Conservation (phyloP, 352 stramenopile species). For the Phytophthora pinifolia region DNA sequence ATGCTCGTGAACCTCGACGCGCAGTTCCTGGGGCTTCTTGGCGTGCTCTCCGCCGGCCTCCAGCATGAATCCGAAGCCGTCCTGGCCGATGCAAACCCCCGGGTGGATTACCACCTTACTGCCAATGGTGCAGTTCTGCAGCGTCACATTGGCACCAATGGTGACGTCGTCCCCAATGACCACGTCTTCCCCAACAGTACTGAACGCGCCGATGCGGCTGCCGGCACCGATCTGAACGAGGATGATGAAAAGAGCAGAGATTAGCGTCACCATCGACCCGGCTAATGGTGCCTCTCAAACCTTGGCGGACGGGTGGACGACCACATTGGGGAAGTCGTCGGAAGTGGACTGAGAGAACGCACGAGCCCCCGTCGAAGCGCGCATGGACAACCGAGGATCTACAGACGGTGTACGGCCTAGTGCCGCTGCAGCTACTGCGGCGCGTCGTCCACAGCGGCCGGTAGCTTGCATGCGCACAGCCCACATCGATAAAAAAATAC, state of each 20-base stretch:
- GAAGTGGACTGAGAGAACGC: no score
- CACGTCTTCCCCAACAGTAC: constrained; percentile 57
- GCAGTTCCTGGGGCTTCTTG: constrained; percentile 83
- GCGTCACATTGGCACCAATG: constrained; percentile 57
- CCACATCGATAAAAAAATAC: not conserved
- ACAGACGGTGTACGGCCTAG: not conserved
- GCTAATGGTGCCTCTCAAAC: constrained; percentile 8
- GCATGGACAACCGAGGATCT: not conserved
- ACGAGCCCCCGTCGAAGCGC: not conserved
- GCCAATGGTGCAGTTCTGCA: constrained; percentile 73
- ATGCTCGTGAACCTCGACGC: constrained; percentile 76
- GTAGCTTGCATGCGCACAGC: constrained; percentile 3
- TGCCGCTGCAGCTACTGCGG: not conserved
- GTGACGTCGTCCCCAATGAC: constrained; percentile 48
- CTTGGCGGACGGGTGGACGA: constrained; percentile 29
- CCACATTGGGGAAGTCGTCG: no score
- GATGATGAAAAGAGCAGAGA: not conserved
- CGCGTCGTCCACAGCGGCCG: not conserved
- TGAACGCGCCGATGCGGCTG: constrained; percentile 59
- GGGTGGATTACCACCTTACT: constrained; percentile 69
- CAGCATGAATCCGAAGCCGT: constrained; percentile 86
- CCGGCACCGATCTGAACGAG: constrained; percentile 50
- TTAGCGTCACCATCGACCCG: no score
- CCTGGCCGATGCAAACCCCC: constrained; percentile 71
- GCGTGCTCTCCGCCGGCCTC: constrained; percentile 50